Evolutionary conservation across 306 rosid species (phyloP).

Genomic region (Luffa aegyptiaca): DNA sequence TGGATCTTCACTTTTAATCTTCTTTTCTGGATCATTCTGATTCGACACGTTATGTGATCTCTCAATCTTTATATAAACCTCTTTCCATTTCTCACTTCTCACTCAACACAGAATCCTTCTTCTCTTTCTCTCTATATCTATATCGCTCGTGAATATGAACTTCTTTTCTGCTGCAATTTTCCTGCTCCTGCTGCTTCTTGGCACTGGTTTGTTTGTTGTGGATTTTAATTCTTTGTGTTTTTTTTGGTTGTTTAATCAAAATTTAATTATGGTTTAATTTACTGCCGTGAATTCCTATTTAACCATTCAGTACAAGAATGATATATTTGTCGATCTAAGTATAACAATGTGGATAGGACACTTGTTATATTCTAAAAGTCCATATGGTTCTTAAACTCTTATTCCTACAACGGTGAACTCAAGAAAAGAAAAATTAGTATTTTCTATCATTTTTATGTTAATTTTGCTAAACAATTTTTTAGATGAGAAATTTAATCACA

Average conservation of each 20-base stretch:
- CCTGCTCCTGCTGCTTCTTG: slow-evolving; percentile 5
- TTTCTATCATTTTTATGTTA: too few relatives aligned
- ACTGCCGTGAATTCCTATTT: too few relatives aligned
- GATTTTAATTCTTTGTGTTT: background rate
- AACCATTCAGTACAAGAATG: too few relatives aligned
- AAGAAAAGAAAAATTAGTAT: too few relatives aligned
- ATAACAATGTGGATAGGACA: too few relatives aligned
- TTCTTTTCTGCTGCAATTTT: background rate
- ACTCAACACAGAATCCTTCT: background rate
- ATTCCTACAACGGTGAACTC: too few relatives aligned
- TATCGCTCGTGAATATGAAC: background rate
- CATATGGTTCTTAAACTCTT: too few relatives aligned
- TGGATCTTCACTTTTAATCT: background rate
- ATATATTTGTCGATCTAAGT: too few relatives aligned
- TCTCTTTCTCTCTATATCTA: background rate
- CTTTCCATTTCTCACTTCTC: background rate
- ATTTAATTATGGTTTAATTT: background rate
- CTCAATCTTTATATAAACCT: background rate
- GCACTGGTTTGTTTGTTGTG: background rate
- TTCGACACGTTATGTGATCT: background rate
- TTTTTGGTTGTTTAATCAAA: background rate
- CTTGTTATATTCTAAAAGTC: too few relatives aligned
- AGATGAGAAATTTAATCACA: too few relatives aligned
- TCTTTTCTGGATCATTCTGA: background rate
- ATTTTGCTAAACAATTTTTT: too few relatives aligned